phyloP scores from a whole-genome alignment of 768 basidiomycete genomes.

The Auricularia auricula-judae region DNA sequence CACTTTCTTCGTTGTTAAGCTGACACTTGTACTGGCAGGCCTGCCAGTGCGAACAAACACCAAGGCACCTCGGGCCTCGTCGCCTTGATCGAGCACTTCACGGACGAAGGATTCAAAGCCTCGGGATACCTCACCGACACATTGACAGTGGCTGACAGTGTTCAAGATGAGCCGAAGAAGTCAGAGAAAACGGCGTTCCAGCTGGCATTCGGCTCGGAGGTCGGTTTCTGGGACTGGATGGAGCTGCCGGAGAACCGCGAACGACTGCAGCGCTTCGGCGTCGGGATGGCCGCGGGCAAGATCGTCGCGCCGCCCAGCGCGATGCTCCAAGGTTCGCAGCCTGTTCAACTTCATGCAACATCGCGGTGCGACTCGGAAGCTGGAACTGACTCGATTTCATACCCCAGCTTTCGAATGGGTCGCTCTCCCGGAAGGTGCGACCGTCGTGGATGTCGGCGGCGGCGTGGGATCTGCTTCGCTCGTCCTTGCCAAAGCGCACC shows the following conservation, averaged over 20 bases:
- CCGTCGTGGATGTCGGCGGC: constrained; percentile 16
- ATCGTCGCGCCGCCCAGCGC: not conserved
- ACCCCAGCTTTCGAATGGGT: not conserved
- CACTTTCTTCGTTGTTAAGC: too few relatives aligned
- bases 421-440: constrained; percentile 7
- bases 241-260: constrained; percentile 18
- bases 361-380: not conserved
- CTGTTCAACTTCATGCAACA: not conserved
- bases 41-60: constrained; percentile 9
- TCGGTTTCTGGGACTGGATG: constrained; percentile 18
- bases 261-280: constrained; percentile 17
- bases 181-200: constrained; percentile 16
- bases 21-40: too few relatives aligned
- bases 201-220: constrained; percentile 14
- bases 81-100: constrained; percentile 13
- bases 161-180: constrained; percentile 12
- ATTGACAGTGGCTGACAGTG: constrained; percentile 10
- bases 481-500: constrained; percentile 5
- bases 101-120: constrained; percentile 15
- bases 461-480: constrained; percentile 9
- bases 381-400: too few relatives aligned
- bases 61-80: constrained; percentile 12
- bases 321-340: not conserved
- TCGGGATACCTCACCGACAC: constrained; percentile 13
- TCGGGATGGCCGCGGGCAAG: constrained; percentile 18